Evolutionary conservation across 495 filamentous ascomycete genomes (phyloP).

Genomic region (Glonium stellatum): DNA sequence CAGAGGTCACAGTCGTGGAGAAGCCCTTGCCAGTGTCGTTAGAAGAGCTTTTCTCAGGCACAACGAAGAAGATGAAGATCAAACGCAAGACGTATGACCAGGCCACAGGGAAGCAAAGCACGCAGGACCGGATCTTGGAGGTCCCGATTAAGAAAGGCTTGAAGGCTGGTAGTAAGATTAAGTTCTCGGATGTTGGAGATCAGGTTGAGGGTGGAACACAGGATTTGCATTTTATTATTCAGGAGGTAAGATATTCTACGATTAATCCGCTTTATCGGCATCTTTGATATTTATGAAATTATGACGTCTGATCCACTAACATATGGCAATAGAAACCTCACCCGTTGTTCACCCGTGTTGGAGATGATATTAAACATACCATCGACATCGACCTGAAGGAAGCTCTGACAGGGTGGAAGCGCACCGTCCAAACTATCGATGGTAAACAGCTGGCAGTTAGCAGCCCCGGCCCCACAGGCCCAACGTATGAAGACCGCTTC

Average conservation of each 20-base stretch:
- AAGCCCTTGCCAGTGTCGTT: constrained; percentile 71
- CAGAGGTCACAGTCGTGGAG: constrained; percentile 86
- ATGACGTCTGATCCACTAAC: neutral
- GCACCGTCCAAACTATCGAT: constrained; percentile 88
- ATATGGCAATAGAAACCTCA: constrained; percentile 63
- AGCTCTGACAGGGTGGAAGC: constrained; percentile 90
- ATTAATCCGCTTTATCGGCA: neutral
- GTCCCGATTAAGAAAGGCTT: constrained; percentile 91
- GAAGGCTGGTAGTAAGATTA: constrained; percentile 94
- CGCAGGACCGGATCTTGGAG: constrained; percentile 82
- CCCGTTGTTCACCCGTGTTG: constrained; percentile 71
- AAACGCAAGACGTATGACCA: constrained; percentile 91
- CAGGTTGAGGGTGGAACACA: constrained; percentile 96
- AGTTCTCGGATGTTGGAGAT: constrained; percentile 92
- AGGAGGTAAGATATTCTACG: constrained; percentile 61
- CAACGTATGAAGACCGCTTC: constrained; percentile 71
- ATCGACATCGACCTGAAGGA: constrained; percentile 87
- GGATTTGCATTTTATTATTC: constrained; percentile 88
- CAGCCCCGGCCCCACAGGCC: constrained; percentile 74
- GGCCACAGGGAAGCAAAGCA: constrained; percentile 67
- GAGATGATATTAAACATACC: constrained; percentile 71
- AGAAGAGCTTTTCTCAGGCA: constrained; percentile 79
- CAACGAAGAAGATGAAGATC: constrained; percentile 92
- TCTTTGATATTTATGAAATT: too few species aligned
- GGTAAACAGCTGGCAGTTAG: constrained; percentile 70